Evolutionary conservation across 345 rosid genomes (phyloP), one percentile per base, ranked within the genome.

Genomic region (Eucalyptus melliodora): DNA sequence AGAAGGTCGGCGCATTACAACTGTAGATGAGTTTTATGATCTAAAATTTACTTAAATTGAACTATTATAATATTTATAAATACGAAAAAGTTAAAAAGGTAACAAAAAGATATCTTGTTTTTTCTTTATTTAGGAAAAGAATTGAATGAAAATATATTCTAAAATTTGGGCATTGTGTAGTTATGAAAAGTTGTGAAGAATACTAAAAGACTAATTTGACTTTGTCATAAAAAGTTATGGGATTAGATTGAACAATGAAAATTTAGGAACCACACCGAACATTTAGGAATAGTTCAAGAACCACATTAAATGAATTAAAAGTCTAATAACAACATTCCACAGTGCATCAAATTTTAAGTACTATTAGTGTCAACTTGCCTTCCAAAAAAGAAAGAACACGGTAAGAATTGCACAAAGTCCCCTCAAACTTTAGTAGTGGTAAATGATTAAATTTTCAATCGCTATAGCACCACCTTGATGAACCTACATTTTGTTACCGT

Each of bases 281-380:
- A 56, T 56, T 56, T 56, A 23, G 62, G 1, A 56, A 56, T 56
- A 56, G 1, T 56, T 56, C 3, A 56, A 56, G 27, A 1, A 9
- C 0, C 19, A 2, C 6, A 56, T 4, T 56, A 0, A 56, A 56
- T 23, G 13, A 56, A 56, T 56, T 56, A 23, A 2, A 56, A 56
- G 3, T 56, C 6, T 3, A 21, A 56, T 9, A 24, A 56, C 62
- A 16, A 56, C 62, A 56, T 2, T 56, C 1, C 30, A 56, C 13
- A 1, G 1, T 56, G 13, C 62, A 56, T 56, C 62, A 23, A 56
- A 56, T 56, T 9, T 56, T 9, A 56, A 30, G 62, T 56, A 56
- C 62, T 9, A 30, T 27, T 13, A 27, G 34, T 30, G 15, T 30
- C 37, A 65, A 65, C 30, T 65, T 30, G 27, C 72, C 34, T 27